These are phyloP conservation scores for Ogataea hybrid DNA, from an alignment of 1,139 yeast species.

Conservation along the genomic window DNA sequence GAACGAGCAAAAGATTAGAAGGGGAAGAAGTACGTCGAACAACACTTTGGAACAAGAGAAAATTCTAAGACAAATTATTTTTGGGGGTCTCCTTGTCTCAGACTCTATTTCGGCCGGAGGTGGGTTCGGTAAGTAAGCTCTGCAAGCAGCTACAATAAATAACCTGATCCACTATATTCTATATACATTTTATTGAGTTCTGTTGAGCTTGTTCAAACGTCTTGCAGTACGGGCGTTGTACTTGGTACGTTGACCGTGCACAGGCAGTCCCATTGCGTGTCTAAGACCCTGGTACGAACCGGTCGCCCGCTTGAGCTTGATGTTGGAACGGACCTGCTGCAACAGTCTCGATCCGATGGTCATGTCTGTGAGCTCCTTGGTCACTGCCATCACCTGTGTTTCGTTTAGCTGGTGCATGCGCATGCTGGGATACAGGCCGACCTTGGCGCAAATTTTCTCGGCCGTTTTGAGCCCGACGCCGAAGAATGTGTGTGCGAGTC, in stretches of 20 bases:
- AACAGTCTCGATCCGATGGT: conserved; percentile 84
- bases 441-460: conserved; percentile 73
- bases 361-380: conserved; percentile 82
- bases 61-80: conserved; percentile 5
- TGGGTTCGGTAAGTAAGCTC: no score
- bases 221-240: conserved; percentile 89
- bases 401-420: conserved; percentile 91
- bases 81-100: not conserved
- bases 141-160: no score
- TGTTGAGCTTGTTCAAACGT: conserved; percentile 74
- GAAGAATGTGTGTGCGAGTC: conserved; percentile 76
- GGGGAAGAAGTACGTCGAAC: conserved; percentile 7
- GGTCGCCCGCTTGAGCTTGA: conserved; percentile 72
- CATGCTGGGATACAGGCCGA: conserved; percentile 91
- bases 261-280: conserved; percentile 87
- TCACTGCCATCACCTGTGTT: conserved; percentile 79
- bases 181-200: conserved; percentile 31
- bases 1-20: conserved; percentile 8
- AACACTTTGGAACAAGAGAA: conserved; percentile 15
- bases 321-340: conserved; percentile 75
- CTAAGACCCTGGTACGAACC: conserved; percentile 89
- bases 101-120: not conserved
- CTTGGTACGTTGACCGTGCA: conserved; percentile 90
- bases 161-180: not conserved
- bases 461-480: conserved; percentile 85